These are phyloP conservation scores for Globisporangium iwayamae DNA, from an alignment of 352 stramenopile genomes.

Conservation along the genomic window DNA sequence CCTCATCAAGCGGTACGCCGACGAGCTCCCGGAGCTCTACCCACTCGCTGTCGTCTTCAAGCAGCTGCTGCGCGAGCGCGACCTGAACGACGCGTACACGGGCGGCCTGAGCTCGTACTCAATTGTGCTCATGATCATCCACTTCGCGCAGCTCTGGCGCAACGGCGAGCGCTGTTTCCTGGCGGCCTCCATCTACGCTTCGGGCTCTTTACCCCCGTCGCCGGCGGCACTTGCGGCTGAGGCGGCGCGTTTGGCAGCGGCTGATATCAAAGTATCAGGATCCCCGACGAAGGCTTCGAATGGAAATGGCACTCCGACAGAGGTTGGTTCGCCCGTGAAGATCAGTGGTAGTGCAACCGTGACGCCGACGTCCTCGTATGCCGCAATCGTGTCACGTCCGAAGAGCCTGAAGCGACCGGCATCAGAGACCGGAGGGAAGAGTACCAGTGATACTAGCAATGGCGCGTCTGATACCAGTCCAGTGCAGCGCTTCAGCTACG, in stretches of 20 bases:
- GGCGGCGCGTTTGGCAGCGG: constrained; percentile 11
- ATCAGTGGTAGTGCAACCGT: not conserved
- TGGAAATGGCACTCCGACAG: constrained; percentile 11
- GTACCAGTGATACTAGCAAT: not conserved
- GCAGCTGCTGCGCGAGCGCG: constrained; percentile 83
- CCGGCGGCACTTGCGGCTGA: constrained; percentile 27
- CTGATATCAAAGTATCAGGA: constrained; percentile 13
- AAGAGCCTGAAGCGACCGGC: constrained; percentile 29
- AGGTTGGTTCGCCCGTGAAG: constrained; percentile 12
- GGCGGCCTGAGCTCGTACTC: constrained; percentile 90
- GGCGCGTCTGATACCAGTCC: constrained; percentile 5
- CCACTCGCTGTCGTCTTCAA: constrained; percentile 90
- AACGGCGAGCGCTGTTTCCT: constrained; percentile 50
- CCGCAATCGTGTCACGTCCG: constrained; percentile 40
- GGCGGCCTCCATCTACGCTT: constrained; percentile 62
- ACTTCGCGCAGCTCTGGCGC: constrained; percentile 75
- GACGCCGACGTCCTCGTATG: constrained; percentile 52
- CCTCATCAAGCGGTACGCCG: constrained; percentile 81
- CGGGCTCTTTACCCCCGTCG: constrained; percentile 39
- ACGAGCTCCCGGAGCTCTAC: constrained; percentile 85
- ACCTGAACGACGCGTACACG: constrained; percentile 90
- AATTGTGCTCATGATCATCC: constrained; percentile 91
- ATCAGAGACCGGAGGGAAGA: constrained; percentile 20
- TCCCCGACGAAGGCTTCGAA: not conserved
- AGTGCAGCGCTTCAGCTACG: constrained; percentile 61